Conservation (phyloP, 108 stramenopile species). For the Cyclotella atomus region DNA sequence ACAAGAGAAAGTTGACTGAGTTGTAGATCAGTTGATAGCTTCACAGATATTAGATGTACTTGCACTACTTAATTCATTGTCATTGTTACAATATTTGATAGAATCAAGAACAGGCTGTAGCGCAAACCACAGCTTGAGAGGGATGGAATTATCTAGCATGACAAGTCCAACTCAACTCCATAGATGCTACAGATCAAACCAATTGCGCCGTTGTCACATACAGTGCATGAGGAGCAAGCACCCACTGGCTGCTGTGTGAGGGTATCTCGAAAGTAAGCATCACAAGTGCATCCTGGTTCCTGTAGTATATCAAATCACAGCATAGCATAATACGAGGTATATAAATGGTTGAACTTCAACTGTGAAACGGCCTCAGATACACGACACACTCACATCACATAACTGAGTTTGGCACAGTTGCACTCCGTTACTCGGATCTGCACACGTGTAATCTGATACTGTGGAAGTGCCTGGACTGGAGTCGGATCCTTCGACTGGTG, state of each 20-base stretch:
- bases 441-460: background rate
- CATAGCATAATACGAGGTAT: too few species aligned
- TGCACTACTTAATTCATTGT: background rate
- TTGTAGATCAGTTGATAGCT: background rate
- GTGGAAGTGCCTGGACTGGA: background rate
- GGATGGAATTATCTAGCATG: background rate
- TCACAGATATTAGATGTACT: background rate
- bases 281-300: slow-evolving; percentile 11
- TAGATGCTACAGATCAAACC: background rate
- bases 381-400: background rate
- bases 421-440: slow-evolving; percentile 1
- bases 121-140: background rate
- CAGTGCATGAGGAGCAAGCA: background rate
- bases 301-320: too few species aligned
- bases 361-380: too few species aligned
- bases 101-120: too few species aligned
- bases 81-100: background rate
- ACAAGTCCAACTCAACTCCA: slow-evolving; percentile 1
- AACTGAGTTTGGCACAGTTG: background rate
- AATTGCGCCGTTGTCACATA: slow-evolving; percentile 5
- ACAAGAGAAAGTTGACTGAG: slow-evolving; percentile 21
- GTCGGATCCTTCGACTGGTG: background rate
- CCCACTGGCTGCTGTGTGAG: background rate
- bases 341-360: too few species aligned
- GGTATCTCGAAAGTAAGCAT: slow-evolving; percentile 11